phyloP scores from a whole-genome alignment of 2,329 filamentous ascomycete genomes.

The Thielaviopsis ethacetica region DNA sequence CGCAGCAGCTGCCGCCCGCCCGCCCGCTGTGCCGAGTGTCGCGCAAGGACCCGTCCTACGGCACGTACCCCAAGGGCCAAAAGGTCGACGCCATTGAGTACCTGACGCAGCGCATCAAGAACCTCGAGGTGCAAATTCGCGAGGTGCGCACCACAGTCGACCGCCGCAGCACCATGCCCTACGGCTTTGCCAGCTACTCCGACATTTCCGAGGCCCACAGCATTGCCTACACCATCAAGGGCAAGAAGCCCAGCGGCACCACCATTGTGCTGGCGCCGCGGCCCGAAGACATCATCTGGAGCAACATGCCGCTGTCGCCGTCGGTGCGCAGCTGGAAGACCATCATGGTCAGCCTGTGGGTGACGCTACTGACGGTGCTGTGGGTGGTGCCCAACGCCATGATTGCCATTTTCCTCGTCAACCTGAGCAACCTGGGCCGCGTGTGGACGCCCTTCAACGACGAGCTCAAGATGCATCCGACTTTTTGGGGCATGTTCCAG shows the following conservation, averaged over 20 bases:
- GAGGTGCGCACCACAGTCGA: constrained; percentile 70
- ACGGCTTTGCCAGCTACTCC: constrained; percentile 88
- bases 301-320: constrained; percentile 64
- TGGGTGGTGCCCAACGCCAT: constrained; percentile 89
- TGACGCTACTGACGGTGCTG: constrained; percentile 59
- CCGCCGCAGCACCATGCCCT: constrained; percentile 73
- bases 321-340: constrained; percentile 53
- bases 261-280: constrained; percentile 65
- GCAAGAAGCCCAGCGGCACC: constrained; percentile 64
- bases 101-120: constrained; percentile 66
- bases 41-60: constrained; percentile 57
- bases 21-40: constrained; percentile 67
- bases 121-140: constrained; percentile 70
- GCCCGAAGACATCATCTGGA: constrained; percentile 90
- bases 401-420: constrained; percentile 86
- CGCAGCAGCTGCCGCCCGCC: constrained; percentile 57
- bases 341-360: constrained; percentile 72
- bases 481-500: constrained; percentile 73
- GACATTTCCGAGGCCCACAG: constrained; percentile 75
- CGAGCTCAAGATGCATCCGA: constrained; percentile 44
- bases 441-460: constrained; percentile 63
- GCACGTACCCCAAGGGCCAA: constrained; percentile 46
- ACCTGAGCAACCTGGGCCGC: constrained; percentile 60
- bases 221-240: constrained; percentile 67
- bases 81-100: constrained; percentile 94